Evolutionary conservation across 495 filamentous ascomycete genomes (phyloP), one percentile per base, ranked within the genome.

Genomic region (Aspergillus sclerotioniger): DNA sequence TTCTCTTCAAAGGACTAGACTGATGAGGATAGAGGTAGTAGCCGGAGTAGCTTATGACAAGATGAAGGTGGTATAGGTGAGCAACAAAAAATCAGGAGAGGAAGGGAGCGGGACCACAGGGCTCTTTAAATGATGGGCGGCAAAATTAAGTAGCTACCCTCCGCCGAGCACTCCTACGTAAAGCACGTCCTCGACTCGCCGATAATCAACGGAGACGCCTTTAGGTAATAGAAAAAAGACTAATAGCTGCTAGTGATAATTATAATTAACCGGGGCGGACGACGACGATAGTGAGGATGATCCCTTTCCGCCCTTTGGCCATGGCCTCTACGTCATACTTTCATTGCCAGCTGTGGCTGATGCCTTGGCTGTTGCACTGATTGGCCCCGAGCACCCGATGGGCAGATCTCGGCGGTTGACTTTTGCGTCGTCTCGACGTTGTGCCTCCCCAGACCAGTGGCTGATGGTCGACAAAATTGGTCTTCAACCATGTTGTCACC

Each of bases 121-220:
- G 31, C 20, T 46, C 55, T 51, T 62, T 62, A 58, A 58, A 57
- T 60, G 13, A 33, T 46, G 56, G 56, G 49, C 50, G 56, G 48
- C 47, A 51, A 52, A 56, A 41, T 41, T n/a, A 41, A 56, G 43
- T 31, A 54, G 28, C 25, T 45, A 21, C 21, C 12, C 37, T 54
- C 39, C 39, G 41, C 52, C 52, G 20, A 54, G n/a, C 39, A 21
- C 28, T 33, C 5, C n/a, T 33, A 33, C 37, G 37, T 41, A 41
- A 41, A 41, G 37, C 37, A 41, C 37, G 37, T 41, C 37, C 13
- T 12, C 37, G 5, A n/a, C n/a, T 15, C 37, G 12, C 19, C 7
- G 19, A 49, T 49, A 49, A 49, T 49, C 37, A 13, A 6, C 12
- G 37, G 37, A 41, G 37, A 25, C 37, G 37, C 37, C 10, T 41